Conservation (phyloP, 202 grass and related monocot species). For the Hordeum pubiflorum region DNA sequence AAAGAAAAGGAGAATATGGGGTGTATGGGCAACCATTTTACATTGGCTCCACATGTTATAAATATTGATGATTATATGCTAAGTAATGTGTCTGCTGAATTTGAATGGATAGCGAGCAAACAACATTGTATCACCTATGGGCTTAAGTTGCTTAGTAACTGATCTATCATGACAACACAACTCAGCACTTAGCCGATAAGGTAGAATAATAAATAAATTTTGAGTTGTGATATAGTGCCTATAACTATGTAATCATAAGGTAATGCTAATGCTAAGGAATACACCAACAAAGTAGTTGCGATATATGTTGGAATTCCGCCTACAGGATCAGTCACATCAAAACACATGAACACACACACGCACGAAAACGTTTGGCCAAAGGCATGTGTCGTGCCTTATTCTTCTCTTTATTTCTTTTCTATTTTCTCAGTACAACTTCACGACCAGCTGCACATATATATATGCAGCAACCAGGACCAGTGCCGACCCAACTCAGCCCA, state of each 20-base stretch:
- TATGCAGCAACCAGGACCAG: no score
- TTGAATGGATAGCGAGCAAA: not conserved
- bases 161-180: not conserved
- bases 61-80: not conserved
- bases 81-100: not conserved
- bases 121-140: not conserved
- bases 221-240: not conserved
- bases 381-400: no score
- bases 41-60: not conserved
- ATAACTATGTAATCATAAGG: not conserved
- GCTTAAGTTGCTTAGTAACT: not conserved
- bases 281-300: not conserved
- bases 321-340: no score
- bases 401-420: no score
- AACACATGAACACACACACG: no score
- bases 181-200: not conserved
- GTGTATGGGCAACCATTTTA: not conserved
- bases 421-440: no score
- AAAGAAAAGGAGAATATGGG: no score
- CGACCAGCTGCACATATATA: no score
- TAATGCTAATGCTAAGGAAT: slow-evolving; percentile 11
- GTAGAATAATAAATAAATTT: not conserved
- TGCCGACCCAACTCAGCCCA: no score
- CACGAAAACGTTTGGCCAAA: no score
- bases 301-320: no score